A percentile compares a stretch with the other conserved stretches of the same genome.
Evolutionary conservation across 257 asterid species (phyloP).

Genomic region (Solanum etuberosum): DNA sequence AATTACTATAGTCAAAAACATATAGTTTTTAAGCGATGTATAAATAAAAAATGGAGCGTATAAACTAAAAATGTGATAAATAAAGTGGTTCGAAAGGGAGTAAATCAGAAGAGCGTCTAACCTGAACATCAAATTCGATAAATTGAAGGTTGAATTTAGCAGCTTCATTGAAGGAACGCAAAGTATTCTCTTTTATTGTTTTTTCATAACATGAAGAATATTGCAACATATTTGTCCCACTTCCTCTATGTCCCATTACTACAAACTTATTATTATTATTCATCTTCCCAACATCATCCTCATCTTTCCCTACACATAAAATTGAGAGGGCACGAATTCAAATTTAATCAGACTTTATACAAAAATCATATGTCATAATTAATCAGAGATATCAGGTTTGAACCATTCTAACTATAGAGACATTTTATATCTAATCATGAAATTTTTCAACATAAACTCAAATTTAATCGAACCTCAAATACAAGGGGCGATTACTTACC

Average conservation of each 20-base stretch:
- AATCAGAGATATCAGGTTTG: not conserved
- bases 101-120: not conserved
- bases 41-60: too few relatives aligned
- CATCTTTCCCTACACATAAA: not conserved
- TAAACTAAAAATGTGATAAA: too few relatives aligned
- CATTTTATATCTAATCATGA: not conserved
- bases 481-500: not conserved
- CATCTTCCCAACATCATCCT: not conserved
- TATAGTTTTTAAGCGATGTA: too few relatives aligned
- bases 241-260: constrained; percentile 25
- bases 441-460: fast-evolving
- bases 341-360: not conserved
- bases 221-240: constrained; percentile 17
- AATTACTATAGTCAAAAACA: too few relatives aligned
- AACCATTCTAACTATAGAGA: not conserved
- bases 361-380: too few relatives aligned
- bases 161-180: constrained; percentile 12
- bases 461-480: not conserved
- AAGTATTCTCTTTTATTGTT: constrained; percentile 11
- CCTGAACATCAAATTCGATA: constrained; percentile 30
- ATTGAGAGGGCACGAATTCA: too few relatives aligned
- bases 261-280: not conserved
- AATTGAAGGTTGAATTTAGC: not conserved
- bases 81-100: too few relatives aligned
- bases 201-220: not conserved